phyloP scores from a whole-genome alignment of 768 basidiomycete genomes.

The Termitomyces sp. region DNA sequence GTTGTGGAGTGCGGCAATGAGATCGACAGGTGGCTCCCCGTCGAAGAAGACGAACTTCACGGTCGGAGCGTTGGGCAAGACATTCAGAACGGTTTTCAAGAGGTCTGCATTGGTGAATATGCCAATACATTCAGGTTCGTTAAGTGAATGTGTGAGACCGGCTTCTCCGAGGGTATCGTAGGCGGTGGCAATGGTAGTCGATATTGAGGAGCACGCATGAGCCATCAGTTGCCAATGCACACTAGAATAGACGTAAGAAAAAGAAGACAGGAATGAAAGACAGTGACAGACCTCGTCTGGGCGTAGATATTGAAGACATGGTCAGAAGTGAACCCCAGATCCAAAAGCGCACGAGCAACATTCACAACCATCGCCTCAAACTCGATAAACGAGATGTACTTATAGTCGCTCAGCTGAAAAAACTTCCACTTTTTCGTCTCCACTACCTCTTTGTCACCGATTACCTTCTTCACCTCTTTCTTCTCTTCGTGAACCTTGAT shows the following conservation, averaged over 20 bases:
- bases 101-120: conserved; percentile 94
- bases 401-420: conserved; percentile 87
- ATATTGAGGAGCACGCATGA: conserved; percentile 76
- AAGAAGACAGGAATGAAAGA: conserved; percentile 11
- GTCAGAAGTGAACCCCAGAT: conserved; percentile 65
- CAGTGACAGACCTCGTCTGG: conserved; percentile 63
- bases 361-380: conserved; percentile 62
- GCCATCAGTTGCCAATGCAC: conserved; percentile 87
- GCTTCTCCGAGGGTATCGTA: conserved; percentile 93
- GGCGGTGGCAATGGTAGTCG: conserved; percentile 85
- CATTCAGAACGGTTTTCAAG: conserved; percentile 71
- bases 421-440: conserved; percentile 97
- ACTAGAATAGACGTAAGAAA: conserved; percentile 33
- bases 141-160: conserved; percentile 87
- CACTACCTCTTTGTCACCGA: conserved; percentile 75
- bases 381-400: conserved; percentile 75
- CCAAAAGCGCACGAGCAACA: conserved; percentile 68
- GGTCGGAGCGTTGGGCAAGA: conserved; percentile 72
- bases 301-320: conserved; percentile 92
- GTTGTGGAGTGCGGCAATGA: conserved; percentile 60
- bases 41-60: conserved; percentile 86
- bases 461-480: conserved; percentile 83
- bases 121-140: conserved; percentile 74
- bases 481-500: conserved; percentile 74
- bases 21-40: conserved; percentile 52